Percentiles rank a stretch among this genome's conserved stretches.
These are phyloP conservation scores for Penicillium argentinense DNA, from an alignment of 495 filamentous ascomycete genomes.

Conservation along the genomic window DNA sequence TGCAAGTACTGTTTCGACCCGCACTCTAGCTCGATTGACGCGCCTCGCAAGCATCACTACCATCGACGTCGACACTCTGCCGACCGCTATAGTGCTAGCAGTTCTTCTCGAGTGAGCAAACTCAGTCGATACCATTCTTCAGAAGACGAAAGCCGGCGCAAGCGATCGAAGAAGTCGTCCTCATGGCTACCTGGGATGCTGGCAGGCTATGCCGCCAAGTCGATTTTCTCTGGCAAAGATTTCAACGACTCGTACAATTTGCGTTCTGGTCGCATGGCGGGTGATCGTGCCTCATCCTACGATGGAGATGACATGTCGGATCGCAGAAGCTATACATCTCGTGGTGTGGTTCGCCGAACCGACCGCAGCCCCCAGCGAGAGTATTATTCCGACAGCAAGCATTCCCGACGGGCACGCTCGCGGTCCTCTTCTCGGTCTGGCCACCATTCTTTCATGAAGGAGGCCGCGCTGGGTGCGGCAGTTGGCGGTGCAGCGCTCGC, in stretches of 20 bases:
- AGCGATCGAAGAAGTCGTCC: slow-evolving; percentile 37
- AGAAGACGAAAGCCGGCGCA: slow-evolving; percentile 50
- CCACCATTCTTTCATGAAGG: slow-evolving; percentile 39
- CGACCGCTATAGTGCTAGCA: slow-evolving; percentile 45
- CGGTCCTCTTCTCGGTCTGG: slow-evolving; percentile 42
- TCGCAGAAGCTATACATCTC: slow-evolving; percentile 46
- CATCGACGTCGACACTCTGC: slow-evolving; percentile 38
- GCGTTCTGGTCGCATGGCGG: slow-evolving; percentile 43
- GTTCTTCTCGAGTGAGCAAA: slow-evolving; percentile 52
- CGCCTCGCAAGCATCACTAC: slow-evolving; percentile 66
- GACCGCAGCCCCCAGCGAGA: slow-evolving; percentile 34
- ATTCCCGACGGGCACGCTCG: slow-evolving; percentile 36
- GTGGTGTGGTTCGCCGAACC: slow-evolving; percentile 38
- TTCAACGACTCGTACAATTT: slow-evolving; percentile 62
- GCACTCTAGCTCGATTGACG: slow-evolving; percentile 56
- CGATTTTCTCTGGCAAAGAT: slow-evolving; percentile 51
- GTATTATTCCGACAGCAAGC: slow-evolving; percentile 23
- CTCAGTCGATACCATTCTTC: slow-evolving; percentile 57
- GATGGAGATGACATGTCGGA: slow-evolving; percentile 40
- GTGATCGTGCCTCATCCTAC: slow-evolving; percentile 32
- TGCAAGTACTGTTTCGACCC: slow-evolving; percentile 70
- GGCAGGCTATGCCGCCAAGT: slow-evolving; percentile 56
- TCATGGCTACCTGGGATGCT: slow-evolving; percentile 57
- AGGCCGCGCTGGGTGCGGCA: slow-evolving; percentile 46
- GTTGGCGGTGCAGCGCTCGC: slow-evolving; percentile 43